These are phyloP conservation scores for Trichoderma gracile DNA, from an alignment of 2,329 filamentous ascomycete species.

Conservation along the genomic window DNA sequence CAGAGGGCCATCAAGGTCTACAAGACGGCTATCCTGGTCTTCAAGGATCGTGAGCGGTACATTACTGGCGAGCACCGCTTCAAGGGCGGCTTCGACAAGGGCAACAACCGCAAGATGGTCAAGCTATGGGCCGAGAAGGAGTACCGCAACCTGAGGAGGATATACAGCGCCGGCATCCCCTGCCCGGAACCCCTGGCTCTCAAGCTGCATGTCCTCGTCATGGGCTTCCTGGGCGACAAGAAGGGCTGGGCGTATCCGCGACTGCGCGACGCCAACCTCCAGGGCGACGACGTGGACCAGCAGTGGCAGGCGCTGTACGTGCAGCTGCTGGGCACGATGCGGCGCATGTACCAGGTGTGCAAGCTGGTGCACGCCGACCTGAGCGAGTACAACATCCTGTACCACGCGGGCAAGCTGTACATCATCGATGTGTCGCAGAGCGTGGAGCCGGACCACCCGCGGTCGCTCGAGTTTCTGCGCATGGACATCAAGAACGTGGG, in stretches of 20 bases:
- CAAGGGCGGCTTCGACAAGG: constrained; percentile 86
- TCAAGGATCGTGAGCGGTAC: constrained; percentile 97
- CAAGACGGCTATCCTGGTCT: constrained; percentile 96
- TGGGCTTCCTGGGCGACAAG: constrained; percentile 86
- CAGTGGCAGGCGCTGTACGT: constrained; percentile 80
- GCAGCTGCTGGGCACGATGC: constrained; percentile 85
- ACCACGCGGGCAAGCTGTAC: constrained; percentile 78
- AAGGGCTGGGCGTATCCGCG: constrained; percentile 87
- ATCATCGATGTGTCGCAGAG: constrained; percentile 98
- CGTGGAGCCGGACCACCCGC: constrained; percentile 94
- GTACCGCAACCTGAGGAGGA: constrained; percentile 86
- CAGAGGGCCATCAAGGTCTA: constrained; percentile 97
- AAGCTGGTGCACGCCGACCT: constrained; percentile 92
- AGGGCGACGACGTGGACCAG: constrained; percentile 64
- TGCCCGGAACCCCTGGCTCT: constrained; percentile 88
- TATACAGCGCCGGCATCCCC: constrained; percentile 81
- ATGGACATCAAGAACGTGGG: constrained; percentile 99
- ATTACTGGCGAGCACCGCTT: constrained; percentile 94
- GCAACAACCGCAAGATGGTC: constrained; percentile 94
- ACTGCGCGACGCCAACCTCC: constrained; percentile 79
- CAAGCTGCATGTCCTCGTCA: constrained; percentile 91
- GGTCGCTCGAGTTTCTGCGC: constrained; percentile 86
- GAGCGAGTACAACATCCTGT: constrained; percentile 97
- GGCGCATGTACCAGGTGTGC: constrained; percentile 89
- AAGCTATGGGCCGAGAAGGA: constrained; percentile 99